Percentiles rank a stretch among this genome's conserved stretches.
These are phyloP conservation scores for Boletus coccyginus DNA, from an alignment of 768 basidiomycete species.

Conservation along the genomic window DNA sequence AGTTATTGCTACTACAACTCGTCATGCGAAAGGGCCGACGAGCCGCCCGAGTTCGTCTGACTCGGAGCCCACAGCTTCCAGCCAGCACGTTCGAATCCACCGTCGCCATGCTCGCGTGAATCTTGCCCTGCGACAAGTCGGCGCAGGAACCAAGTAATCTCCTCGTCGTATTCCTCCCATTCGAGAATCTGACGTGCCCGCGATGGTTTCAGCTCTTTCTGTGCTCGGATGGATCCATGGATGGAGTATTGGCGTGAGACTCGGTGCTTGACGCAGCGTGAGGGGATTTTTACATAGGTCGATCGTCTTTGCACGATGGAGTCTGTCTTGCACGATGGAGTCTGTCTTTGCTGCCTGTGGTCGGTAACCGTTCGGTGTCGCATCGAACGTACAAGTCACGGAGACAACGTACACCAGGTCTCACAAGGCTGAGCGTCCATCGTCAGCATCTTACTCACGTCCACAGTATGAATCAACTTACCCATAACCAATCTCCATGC, in stretches of 20 bases:
- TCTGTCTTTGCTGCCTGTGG: conserved; percentile 75
- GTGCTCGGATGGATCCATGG: conserved; percentile 15
- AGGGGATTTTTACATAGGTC: conserved; percentile 97
- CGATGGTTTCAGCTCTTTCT: conserved; percentile 97
- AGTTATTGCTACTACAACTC: conserved; percentile 14
- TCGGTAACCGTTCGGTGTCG: not conserved
- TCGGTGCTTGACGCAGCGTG: conserved; percentile 55
- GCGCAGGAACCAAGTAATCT: conserved; percentile 82
- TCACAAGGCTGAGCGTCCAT: conserved; percentile 70
- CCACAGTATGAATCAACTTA: conserved; percentile 33
- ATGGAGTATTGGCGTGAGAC: not conserved
- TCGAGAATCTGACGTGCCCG: conserved; percentile 95
- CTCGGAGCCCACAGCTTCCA: conserved; percentile 36
- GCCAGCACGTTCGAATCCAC: conserved; percentile 72
- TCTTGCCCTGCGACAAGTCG: conserved; percentile 66
- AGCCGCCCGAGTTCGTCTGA: not conserved
- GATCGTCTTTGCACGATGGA: conserved; percentile 79
- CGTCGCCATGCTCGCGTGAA: conserved; percentile 63
- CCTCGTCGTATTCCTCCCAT: conserved; percentile 92
- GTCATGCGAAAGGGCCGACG: conserved; percentile 9
- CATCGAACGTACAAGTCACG: not conserved
- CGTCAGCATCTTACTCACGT: conserved; percentile 5
- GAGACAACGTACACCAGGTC: conserved; percentile 82
- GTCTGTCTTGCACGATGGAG: conserved; percentile 71
- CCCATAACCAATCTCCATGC: conserved; percentile 95